Conservation (phyloP, 2,329 filamentous ascomycete species). For the Colletotrichum sp. region DNA sequence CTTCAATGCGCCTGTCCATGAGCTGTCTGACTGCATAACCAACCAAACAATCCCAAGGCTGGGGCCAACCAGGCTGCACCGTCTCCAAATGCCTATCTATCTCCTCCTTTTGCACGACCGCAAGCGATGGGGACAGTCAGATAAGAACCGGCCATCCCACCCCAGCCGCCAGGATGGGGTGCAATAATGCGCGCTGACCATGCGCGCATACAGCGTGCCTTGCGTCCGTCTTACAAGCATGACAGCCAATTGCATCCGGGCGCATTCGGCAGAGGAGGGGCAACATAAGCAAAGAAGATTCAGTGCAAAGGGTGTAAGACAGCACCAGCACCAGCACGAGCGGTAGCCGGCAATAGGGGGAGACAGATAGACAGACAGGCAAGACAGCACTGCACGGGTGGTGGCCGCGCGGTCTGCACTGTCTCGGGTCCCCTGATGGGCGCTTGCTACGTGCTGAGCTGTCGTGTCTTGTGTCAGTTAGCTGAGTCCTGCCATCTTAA, state of each 20-base stretch:
- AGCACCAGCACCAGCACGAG: not conserved
- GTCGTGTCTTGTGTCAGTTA: not conserved
- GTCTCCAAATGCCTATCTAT: not conserved
- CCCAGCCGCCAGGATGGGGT: not conserved
- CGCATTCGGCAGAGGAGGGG: not conserved
- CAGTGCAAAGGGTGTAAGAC: not conserved
- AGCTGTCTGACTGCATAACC: not conserved
- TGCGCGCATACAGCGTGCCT: not conserved
- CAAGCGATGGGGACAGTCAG: not conserved
- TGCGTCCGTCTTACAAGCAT: not conserved
- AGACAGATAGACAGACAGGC: not conserved
- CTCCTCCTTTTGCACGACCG: not conserved
- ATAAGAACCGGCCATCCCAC: not conserved
- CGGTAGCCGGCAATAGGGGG: not conserved
- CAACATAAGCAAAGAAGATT: not conserved
- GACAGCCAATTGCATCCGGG: not conserved
- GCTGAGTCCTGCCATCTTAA: not conserved
- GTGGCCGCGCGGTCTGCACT: not conserved
- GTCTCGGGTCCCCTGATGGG: not conserved
- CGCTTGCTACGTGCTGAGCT: not conserved
- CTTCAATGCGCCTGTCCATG: too few relatives aligned
- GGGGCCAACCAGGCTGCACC: not conserved
- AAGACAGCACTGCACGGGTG: not conserved
- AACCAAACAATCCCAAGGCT: not conserved
- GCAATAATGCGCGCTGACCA: not conserved